phyloP scores from a whole-genome alignment of 805 yeast species.

The Metschnikowia lochheadii region DNA sequence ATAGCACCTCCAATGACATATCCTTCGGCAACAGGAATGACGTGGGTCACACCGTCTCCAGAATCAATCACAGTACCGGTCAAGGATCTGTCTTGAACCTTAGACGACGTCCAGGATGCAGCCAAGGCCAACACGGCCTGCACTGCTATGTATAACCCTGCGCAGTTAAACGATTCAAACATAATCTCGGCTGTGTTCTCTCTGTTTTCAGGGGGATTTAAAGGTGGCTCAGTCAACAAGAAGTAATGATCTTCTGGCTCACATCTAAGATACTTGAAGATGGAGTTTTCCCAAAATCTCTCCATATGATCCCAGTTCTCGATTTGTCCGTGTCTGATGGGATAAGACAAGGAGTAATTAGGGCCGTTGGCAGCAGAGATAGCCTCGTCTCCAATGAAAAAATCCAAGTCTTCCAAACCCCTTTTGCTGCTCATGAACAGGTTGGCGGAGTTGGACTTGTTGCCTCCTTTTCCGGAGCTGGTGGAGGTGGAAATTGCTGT shows the following conservation, averaged over 20 bases:
- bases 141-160: conserved; percentile 96
- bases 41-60: conserved; percentile 99
- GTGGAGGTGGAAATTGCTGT: conserved; percentile 88
- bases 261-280: conserved; percentile 92
- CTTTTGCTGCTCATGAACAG: conserved; percentile 61
- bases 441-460: conserved; percentile 29
- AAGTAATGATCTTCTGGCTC: conserved; percentile 99
- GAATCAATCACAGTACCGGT: conserved; percentile 98
- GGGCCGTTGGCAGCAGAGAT: conserved; percentile 87
- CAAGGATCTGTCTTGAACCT: conserved; percentile 88
- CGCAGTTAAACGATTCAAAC: conserved; percentile 98
- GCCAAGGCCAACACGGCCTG: conserved; percentile 98
- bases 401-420: conserved; percentile 92
- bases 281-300: conserved; percentile 96
- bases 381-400: conserved; percentile 95
- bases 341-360: conserved; percentile 80
- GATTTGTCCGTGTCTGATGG: conserved; percentile 95
- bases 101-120: conserved; percentile 97
- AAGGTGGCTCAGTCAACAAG: conserved; percentile 94
- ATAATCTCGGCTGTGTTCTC: conserved; percentile 98
- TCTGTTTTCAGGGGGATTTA: conserved; percentile 99
- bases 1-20: conserved; percentile 97
- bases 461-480: conserved; percentile 38
- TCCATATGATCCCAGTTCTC: conserved; percentile 99
- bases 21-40: conserved; percentile 98